Percentiles rank a stretch among this genome's conserved stretches.
Evolutionary conservation across 768 basidiomycete genomes (phyloP).

Genomic region (Collybia sp.): DNA sequence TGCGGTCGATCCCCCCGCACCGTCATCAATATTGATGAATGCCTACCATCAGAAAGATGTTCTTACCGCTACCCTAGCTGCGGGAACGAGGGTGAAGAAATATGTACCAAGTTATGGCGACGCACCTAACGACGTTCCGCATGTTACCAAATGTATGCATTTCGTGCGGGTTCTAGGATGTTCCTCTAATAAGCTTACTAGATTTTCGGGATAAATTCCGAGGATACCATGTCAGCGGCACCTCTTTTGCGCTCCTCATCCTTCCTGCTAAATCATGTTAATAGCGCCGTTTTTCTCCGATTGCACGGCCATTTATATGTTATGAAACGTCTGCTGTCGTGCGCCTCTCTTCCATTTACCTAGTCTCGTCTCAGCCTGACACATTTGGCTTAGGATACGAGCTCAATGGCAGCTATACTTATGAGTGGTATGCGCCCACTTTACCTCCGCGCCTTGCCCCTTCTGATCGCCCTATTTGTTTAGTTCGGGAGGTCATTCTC

Average conservation of each 20-base stretch:
- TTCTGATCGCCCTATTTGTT: not conserved
- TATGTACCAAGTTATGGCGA: conserved; percentile 63
- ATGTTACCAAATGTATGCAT: conserved; percentile 60
- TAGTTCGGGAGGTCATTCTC: conserved; percentile 36
- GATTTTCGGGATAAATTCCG: conserved; percentile 71
- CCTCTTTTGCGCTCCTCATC: not conserved
- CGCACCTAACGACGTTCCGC: conserved; percentile 48
- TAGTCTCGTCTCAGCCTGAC: not conserved
- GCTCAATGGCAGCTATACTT: conserved; percentile 34
- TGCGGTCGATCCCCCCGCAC: not conserved
- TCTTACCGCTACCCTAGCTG: conserved; percentile 45
- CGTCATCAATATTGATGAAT: not conserved
- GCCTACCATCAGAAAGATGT: conserved; percentile 40
- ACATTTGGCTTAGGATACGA: conserved; percentile 27
- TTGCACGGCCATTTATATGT: conserved; percentile 56
- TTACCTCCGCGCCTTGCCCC: not conserved
- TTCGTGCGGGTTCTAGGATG: not conserved
- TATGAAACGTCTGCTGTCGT: conserved; percentile 72
- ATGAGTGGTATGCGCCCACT: conserved; percentile 20
- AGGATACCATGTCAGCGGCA: conserved; percentile 47
- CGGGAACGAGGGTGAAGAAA: conserved; percentile 50
- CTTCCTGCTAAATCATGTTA: conserved; percentile 1
- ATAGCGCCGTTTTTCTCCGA: conserved; percentile 50
- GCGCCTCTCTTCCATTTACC: conserved; percentile 17
- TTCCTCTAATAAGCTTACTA: conserved; percentile 15